Evolutionary conservation across 2,329 filamentous ascomycete genomes (phyloP).

Genomic region (Pezicula radicicola): DNA sequence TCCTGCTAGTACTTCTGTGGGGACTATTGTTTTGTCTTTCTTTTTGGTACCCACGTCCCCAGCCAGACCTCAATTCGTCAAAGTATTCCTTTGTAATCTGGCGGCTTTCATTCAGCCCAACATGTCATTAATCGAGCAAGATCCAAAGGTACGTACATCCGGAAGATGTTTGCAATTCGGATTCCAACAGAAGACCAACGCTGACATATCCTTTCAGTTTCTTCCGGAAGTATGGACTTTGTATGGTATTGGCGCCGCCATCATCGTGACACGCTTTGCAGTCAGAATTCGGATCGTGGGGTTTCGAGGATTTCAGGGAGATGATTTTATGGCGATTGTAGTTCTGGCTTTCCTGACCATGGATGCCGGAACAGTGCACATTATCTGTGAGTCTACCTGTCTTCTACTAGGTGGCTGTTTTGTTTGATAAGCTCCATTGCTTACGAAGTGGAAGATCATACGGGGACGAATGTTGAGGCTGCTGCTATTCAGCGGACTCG

Average conservation of each 20-base stretch:
- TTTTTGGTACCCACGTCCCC: too few relatives aligned
- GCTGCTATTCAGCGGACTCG: conserved; percentile 3
- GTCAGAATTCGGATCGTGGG: conserved; percentile 34
- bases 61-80: too few relatives aligned
- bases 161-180: background rate
- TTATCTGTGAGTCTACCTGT: conserved; percentile 17
- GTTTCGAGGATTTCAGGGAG: conserved; percentile 10
- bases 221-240: conserved; percentile 27
- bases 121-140: background rate
- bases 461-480: conserved; percentile 12
- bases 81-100: too few relatives aligned
- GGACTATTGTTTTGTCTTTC: too few relatives aligned
- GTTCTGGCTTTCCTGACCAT: conserved; percentile 10
- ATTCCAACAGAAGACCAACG: too few relatives aligned
- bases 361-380: conserved; percentile 9
- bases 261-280: conserved; percentile 31
- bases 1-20: too few relatives aligned
- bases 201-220: conserved; percentile 15
- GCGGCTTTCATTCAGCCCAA: background rate
- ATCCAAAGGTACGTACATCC: background rate
- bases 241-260: conserved; percentile 22
- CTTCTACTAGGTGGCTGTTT: background rate
- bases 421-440: background rate
- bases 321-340: conserved; percentile 11
- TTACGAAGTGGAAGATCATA: conserved; percentile 9